Evolutionary conservation across 2,329 filamentous ascomycete species (phyloP).

Genomic region (Pseudopyrenochaeta lycopersici): DNA sequence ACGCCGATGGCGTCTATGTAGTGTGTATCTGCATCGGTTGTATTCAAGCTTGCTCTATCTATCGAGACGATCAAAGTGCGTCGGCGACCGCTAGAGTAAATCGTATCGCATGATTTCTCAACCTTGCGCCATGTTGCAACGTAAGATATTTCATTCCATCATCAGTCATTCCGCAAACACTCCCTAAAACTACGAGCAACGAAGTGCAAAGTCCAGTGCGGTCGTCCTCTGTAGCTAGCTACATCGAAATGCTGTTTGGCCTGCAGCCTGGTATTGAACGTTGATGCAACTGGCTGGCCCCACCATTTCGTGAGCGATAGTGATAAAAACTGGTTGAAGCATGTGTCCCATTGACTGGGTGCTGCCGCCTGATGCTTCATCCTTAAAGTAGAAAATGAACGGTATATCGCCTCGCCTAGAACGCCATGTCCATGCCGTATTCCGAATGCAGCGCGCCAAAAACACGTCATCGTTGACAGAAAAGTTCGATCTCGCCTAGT

Average conservation of each 20-base stretch:
- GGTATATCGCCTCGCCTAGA: background rate
- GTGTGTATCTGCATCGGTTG: too few species aligned
- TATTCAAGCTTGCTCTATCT: background rate
- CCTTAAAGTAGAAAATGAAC: background rate
- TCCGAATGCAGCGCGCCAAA: conserved; percentile 3
- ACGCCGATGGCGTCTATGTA: too few species aligned
- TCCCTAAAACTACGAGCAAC: background rate
- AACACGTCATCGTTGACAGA: conserved; percentile 45
- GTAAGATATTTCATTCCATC: conserved; percentile 3
- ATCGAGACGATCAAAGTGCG: background rate
- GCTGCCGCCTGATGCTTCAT: background rate
- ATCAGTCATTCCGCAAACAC: conserved; percentile 1
- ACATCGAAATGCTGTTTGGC: background rate
- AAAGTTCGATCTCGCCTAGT: conserved; percentile 83
- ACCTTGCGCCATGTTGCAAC: background rate
- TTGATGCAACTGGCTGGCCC: background rate
- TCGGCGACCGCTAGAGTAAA: background rate
- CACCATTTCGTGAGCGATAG: background rate
- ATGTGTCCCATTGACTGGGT: background rate
- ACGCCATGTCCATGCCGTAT: conserved; percentile 8
- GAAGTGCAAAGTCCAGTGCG: background rate
- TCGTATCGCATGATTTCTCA: background rate
- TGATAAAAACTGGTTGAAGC: background rate
- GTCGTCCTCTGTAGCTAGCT: background rate
- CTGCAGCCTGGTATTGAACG: background rate